phyloP scores from a whole-genome alignment of 192 early-diverging fungal species.

The Backusella australiensis region DNA sequence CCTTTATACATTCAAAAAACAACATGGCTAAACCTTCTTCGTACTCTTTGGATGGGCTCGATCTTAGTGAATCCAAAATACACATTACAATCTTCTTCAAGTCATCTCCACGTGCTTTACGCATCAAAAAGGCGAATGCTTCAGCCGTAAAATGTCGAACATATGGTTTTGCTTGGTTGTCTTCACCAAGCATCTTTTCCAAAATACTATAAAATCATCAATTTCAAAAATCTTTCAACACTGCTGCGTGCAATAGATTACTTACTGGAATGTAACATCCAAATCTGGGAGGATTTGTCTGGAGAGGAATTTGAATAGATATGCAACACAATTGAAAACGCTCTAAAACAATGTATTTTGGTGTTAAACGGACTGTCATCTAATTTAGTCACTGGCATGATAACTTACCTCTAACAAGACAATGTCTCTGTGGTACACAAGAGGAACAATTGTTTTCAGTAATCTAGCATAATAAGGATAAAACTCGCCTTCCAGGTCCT shows the following conservation, averaged over 20 bases:
- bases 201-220: constrained; percentile 52
- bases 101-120: constrained; percentile 66
- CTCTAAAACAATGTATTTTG: constrained; percentile 38
- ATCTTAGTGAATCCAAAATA: constrained; percentile 54
- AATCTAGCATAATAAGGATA: constrained; percentile 72
- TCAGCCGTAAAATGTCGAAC: constrained; percentile 90
- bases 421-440: constrained; percentile 66
- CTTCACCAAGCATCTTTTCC: constrained; percentile 65
- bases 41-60: constrained; percentile 48
- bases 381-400: background rate
- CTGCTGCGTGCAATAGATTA: background rate
- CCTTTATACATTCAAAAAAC: constrained; percentile 82
- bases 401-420: constrained; percentile 70
- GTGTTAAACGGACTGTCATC: background rate
- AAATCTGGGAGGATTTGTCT: constrained; percentile 68
- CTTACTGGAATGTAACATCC: constrained; percentile 68
- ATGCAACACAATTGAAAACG: constrained; percentile 85
- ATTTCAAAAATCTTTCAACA: background rate
- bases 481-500: constrained; percentile 92
- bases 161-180: constrained; percentile 65
- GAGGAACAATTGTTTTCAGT: constrained; percentile 60
- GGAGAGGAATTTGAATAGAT: constrained; percentile 88
- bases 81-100: constrained; percentile 60
- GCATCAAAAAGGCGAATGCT: constrained; percentile 85
- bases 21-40: constrained; percentile 77